Conservation (phyloP, 2,329 filamentous ascomycete genomes). For the Stagonosporopsis chrysanthemi region DNA sequence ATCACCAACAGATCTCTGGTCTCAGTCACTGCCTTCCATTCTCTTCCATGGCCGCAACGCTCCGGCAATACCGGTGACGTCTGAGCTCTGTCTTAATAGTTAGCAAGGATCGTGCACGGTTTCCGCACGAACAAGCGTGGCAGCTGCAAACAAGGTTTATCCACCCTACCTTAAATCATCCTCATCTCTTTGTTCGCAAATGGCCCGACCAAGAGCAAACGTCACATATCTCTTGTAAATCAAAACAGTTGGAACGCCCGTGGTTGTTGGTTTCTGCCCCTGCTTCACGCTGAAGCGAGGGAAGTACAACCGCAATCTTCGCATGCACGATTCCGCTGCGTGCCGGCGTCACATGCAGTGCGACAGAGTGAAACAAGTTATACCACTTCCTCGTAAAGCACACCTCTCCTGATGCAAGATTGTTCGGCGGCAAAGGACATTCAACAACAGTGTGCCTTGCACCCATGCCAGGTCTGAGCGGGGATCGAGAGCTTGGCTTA, state of each 20-base stretch:
- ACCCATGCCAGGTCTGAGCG: slow-evolving; percentile 17
- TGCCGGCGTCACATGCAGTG: slow-evolving; percentile 11
- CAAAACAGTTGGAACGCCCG: neutral
- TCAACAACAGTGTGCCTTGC: slow-evolving; percentile 10
- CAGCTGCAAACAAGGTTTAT: slow-evolving; percentile 13
- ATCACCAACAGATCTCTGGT: neutral
- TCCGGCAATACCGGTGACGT: neutral
- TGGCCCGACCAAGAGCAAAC: neutral
- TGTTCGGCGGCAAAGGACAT: neutral
- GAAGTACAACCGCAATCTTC: slow-evolving; percentile 10
- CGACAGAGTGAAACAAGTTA: slow-evolving; percentile 14
- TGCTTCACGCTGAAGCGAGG: slow-evolving; percentile 19
- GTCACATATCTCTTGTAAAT: neutral
- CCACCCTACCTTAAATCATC: slow-evolving; percentile 21
- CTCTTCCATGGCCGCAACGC: neutral
- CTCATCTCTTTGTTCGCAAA: slow-evolving; percentile 10
- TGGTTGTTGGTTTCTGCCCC: slow-evolving; percentile 3
- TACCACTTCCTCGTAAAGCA: neutral
- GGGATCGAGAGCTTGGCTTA: slow-evolving; percentile 25
- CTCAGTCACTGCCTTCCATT: neutral
- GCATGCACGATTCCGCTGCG: slow-evolving; percentile 3
- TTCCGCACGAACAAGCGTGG: slow-evolving; percentile 5
- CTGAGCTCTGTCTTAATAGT: neutral
- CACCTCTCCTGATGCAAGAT: slow-evolving; percentile 1
- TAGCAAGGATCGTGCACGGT: neutral